Evolutionary conservation across 2,329 filamentous ascomycete species (phyloP).

Genomic region (Tolypocladium paradoxum): DNA sequence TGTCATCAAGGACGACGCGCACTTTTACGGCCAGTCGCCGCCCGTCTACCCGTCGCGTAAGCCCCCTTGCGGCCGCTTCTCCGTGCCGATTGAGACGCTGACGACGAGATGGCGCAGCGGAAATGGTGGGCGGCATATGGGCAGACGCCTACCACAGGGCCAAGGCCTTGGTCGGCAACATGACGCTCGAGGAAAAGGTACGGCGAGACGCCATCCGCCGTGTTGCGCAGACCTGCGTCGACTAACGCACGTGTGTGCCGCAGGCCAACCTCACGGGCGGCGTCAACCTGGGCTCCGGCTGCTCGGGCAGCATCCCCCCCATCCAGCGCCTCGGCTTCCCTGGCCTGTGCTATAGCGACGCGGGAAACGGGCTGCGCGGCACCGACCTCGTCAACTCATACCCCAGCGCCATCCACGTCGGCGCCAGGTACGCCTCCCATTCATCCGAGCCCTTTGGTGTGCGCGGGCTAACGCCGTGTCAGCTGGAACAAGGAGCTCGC

Average conservation of each 20-base stretch:
- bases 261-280: constrained; percentile 65
- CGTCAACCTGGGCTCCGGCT: constrained; percentile 39
- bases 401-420: constrained; percentile 29
- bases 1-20: constrained; percentile 26
- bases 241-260: not conserved
- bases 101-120: constrained; percentile 21
- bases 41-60: constrained; percentile 41
- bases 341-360: constrained; percentile 34
- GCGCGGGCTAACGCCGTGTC: not conserved
- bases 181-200: constrained; percentile 68
- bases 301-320: constrained; percentile 32
- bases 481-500: constrained; percentile 64
- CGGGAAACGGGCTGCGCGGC: constrained; percentile 30
- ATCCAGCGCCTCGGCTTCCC: constrained; percentile 28
- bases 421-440: constrained; percentile 20
- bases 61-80: constrained; percentile 8
- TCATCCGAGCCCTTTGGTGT: too few relatives aligned
- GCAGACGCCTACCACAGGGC: constrained; percentile 56
- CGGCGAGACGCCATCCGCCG: not conserved
- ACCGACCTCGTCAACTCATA: constrained; percentile 32
- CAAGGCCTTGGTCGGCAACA: constrained; percentile 53
- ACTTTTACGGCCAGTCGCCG: constrained; percentile 40
- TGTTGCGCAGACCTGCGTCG: not conserved
- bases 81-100: not conserved
- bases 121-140: constrained; percentile 54